These are phyloP conservation scores for Starmerella asiatica DNA, from an alignment of 805 yeast species.

Conservation along the genomic window DNA sequence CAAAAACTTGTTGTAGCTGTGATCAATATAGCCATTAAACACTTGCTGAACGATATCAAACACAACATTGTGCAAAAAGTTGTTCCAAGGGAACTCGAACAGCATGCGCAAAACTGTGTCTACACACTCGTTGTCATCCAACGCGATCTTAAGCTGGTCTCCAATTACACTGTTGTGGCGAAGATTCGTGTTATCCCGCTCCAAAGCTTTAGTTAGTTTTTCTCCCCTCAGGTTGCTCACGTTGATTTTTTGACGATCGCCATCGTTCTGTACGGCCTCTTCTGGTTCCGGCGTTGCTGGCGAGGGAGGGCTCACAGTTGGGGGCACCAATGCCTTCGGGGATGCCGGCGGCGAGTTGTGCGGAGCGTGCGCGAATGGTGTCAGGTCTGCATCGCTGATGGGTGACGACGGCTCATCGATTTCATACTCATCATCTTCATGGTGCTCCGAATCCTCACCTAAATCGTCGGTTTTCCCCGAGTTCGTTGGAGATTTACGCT, in stretches of 20 bases:
- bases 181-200: slow-evolving; percentile 23
- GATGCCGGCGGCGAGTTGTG: slow-evolving; percentile 5
- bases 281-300: slow-evolving; percentile 14
- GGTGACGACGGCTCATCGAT: neutral
- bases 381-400: neutral
- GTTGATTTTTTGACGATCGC: slow-evolving; percentile 10
- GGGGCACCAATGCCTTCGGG: neutral
- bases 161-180: slow-evolving; percentile 64
- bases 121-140: slow-evolving; percentile 61
- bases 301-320: slow-evolving; percentile 12
- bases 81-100: slow-evolving; percentile 88
- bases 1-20: slow-evolving; percentile 69
- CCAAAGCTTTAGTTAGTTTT: slow-evolving; percentile 17
- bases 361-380: slow-evolving; percentile 2
- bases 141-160: slow-evolving; percentile 68
- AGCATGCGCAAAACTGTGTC: slow-evolving; percentile 59
- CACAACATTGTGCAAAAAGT: slow-evolving; percentile 91
- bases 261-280: slow-evolving; percentile 8
- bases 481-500: neutral
- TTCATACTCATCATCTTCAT: neutral
- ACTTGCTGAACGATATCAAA: slow-evolving; percentile 94
- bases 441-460: neutral
- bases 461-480: neutral
- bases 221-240: slow-evolving; percentile 9
- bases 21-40: slow-evolving; percentile 72